Percentiles rank a stretch among this genome's conserved stretches.
These are phyloP conservation scores for Cryptosporidium bovis DNA, from an alignment of 169 alveolate species.

Conservation along the genomic window DNA sequence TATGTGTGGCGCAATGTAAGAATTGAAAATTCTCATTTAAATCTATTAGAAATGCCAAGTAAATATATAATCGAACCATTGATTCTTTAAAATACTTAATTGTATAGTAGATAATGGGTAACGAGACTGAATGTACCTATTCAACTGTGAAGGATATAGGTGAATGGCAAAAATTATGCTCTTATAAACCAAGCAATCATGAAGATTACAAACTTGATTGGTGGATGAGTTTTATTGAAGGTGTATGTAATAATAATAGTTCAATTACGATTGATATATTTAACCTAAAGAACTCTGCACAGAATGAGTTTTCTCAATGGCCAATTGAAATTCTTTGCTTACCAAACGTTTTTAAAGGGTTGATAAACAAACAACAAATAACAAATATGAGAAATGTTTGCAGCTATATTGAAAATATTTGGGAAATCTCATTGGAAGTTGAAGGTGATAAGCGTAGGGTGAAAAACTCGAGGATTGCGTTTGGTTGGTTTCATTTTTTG, in stretches of 20 bases:
- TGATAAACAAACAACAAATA: slow-evolving; percentile 19
- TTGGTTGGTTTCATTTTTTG: slow-evolving; percentile 38
- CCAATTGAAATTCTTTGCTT: slow-evolving; percentile 70
- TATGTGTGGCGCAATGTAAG: no score
- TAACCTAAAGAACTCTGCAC: background rate
- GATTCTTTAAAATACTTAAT: background rate
- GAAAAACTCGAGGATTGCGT: slow-evolving; percentile 15
- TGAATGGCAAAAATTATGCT: slow-evolving; percentile 68
- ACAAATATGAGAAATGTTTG: background rate
- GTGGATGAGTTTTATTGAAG: slow-evolving; percentile 45
- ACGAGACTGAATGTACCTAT: background rate
- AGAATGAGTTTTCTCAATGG: slow-evolving; percentile 46
- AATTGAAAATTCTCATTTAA: no score
- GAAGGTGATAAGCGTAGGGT: background rate
- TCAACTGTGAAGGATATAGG: slow-evolving; percentile 64
- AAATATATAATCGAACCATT: background rate
- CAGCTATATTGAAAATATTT: background rate
- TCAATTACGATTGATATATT: slow-evolving; percentile 28
- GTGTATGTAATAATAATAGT: slow-evolving; percentile 12
- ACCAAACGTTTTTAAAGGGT: slow-evolving; percentile 30
- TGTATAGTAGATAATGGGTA: background rate
- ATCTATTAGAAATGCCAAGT: no score
- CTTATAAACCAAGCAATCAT: slow-evolving; percentile 42
- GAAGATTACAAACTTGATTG: slow-evolving; percentile 71
- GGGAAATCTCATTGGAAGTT: slow-evolving; percentile 29